phyloP scores from a whole-genome alignment of 2,329 filamentous ascomycete species.

The Phialophora verrucosa region DNA sequence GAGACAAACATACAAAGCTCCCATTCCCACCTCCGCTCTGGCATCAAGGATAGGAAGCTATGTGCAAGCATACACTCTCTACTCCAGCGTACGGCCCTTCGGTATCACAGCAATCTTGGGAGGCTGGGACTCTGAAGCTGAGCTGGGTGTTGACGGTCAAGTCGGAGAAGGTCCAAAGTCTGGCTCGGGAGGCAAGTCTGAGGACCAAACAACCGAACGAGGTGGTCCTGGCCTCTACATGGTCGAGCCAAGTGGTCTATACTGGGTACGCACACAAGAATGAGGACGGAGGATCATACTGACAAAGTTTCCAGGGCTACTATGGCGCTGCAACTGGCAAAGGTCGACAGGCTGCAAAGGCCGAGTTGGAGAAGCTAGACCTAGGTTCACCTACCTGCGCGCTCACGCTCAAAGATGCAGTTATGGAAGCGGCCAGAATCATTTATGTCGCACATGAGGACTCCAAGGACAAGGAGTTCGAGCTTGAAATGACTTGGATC shows the following conservation, averaged over 20 bases:
- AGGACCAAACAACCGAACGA: conserved; percentile 65
- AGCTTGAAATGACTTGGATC: conserved; percentile 99
- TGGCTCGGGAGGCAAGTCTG: conserved; percentile 82
- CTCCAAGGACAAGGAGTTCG: conserved; percentile 99
- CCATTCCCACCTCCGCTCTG: conserved; percentile 85
- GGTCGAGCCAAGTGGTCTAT: conserved; percentile 96
- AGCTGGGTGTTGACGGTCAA: conserved; percentile 85
- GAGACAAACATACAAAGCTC: conserved; percentile 92
- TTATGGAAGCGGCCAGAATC: conserved; percentile 95
- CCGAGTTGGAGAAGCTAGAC: conserved; percentile 97
- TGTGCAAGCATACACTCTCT: conserved; percentile 95
- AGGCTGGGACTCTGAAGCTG: conserved; percentile 89
- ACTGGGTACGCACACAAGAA: conserved; percentile 70
- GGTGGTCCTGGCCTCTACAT: conserved; percentile 96
- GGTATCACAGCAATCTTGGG: conserved; percentile 93
- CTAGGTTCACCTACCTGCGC: conserved; percentile 68
- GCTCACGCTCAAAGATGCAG: conserved; percentile 82
- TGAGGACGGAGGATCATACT: conserved; percentile 4
- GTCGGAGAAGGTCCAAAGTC: conserved; percentile 79
- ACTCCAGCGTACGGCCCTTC: conserved; percentile 94
- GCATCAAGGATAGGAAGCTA: conserved; percentile 94
- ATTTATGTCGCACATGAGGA: conserved; percentile 98
- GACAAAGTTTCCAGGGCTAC: conserved; percentile 68
- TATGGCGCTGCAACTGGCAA: conserved; percentile 98
- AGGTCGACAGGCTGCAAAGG: conserved; percentile 94